Evolutionary conservation across 805 yeast genomes (phyloP), one percentile per base, ranked within the genome.

Genomic region (Yarrowia porcina): DNA sequence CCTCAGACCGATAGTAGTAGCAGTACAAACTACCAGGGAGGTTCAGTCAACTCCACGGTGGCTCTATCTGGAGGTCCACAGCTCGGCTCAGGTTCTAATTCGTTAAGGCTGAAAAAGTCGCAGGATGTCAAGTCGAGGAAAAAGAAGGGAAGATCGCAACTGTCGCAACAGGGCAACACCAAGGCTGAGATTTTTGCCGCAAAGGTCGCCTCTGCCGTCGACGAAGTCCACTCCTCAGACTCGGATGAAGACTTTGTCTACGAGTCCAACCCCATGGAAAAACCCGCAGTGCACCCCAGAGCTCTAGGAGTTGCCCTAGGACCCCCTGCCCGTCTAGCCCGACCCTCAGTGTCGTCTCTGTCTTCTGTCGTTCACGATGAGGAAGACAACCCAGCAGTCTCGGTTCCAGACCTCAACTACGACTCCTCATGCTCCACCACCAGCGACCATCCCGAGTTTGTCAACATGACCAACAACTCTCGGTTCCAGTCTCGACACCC

Each of bases 201-300:
- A 0, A 89, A 88, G 68, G 79, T 94, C 65, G 98, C 97, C 9
- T 87, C 90, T 63, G 98, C 98, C 0, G 96, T 93, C 4, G 96
- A 88, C 66, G 97, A 90, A 68, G 90, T 88, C 65, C 71, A 73
- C 30, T 84, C 88, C 41, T 86, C 92, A 33, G 97, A 92, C 72
- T 85, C 91, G 25, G 97, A 92, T 68, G 99, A 94, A 73, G 90
- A 96, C 1, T 93, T 94, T 79, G 97, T 93, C n/a, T 93, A 93
- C 73, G 97, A 92, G 69, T 83, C 77, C 69, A 67, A 74, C 67
- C 70, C 75, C 44, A 41, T 59, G 54, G 63, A 59, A 23, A 33
- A 36, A n/a, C 49, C 61, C 17, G 6, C 35, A 2, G 39, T 56
- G 15, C 49, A 27, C 7, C 49, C 36, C 7, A 20, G 61, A 9